Evolutionary conservation across 1,139 yeast species (phyloP).

Genomic region (Sugiyamaella xylanicola): DNA sequence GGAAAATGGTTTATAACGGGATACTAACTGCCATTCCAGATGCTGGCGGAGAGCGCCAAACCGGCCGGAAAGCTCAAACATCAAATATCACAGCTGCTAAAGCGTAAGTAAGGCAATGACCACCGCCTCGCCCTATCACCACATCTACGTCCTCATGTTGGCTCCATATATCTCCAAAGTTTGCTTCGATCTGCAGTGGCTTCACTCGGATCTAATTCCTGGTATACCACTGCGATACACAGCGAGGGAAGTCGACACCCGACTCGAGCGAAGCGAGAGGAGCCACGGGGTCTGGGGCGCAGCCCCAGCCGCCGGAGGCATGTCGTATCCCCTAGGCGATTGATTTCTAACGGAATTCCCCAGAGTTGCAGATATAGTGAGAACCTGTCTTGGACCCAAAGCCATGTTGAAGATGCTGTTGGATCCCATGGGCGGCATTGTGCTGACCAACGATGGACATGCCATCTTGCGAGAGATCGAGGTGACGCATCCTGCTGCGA

Average conservation of each 20-base stretch:
- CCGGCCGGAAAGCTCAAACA: conserved; percentile 96
- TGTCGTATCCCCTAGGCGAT: not conserved
- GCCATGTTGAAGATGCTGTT: conserved; percentile 98
- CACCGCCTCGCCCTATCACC: not conserved
- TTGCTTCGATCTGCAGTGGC: too few relatives aligned
- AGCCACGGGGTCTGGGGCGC: conserved; percentile 7
- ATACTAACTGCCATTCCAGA: conserved; percentile 39
- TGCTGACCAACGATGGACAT: conserved; percentile 96
- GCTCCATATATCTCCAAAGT: too few relatives aligned
- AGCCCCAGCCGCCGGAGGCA: conserved; percentile 11
- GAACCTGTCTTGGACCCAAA: conserved; percentile 99
- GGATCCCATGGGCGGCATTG: conserved; percentile 99
- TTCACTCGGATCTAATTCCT: too few relatives aligned
- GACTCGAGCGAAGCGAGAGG: conserved; percentile 5
- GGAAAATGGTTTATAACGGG: not conserved
- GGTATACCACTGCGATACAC: too few relatives aligned
- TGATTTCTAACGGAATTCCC: conserved; percentile 9
- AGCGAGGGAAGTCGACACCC: not conserved
- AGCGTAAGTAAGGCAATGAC: conserved; percentile 49
- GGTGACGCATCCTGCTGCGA: conserved; percentile 94
- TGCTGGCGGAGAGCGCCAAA: conserved; percentile 89
- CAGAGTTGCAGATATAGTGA: conserved; percentile 85
- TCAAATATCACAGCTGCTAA: conserved; percentile 98
- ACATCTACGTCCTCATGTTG: not conserved
- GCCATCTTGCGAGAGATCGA: conserved; percentile 97